These are phyloP conservation scores for Dendryphion nanum DNA, from an alignment of 2,329 filamentous ascomycete genomes.

Conservation along the genomic window DNA sequence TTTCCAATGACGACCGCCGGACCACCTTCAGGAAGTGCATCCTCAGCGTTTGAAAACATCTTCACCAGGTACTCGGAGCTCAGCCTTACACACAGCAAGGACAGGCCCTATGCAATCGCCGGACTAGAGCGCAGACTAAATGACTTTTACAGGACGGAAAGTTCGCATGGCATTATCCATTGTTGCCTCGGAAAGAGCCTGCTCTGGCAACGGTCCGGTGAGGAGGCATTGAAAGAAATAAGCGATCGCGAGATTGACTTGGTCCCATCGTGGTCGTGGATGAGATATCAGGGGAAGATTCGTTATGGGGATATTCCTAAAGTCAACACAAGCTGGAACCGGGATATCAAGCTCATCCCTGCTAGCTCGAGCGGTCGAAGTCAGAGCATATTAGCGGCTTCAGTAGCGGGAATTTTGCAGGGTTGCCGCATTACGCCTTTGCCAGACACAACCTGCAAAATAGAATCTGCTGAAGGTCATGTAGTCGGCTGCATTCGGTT, in stretches of 20 bases:
- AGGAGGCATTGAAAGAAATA: conserved; percentile 3
- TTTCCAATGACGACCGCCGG: too few relatives aligned
- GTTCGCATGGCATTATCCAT: conserved; percentile 6
- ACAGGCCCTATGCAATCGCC: conserved; percentile 6
- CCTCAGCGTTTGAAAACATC: too few relatives aligned
- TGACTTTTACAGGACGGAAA: neutral
- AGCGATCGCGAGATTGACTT: neutral
- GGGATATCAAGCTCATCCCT: too few relatives aligned
- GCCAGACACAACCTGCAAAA: too few relatives aligned
- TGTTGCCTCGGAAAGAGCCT: conserved; percentile 3
- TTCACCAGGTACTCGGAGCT: conserved; percentile 7
- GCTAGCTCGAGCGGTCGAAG: too few relatives aligned
- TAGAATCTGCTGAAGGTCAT: too few relatives aligned
- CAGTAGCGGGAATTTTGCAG: too few relatives aligned
- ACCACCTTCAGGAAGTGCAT: too few relatives aligned
- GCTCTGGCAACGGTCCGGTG: conserved; percentile 6
- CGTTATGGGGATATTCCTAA: conserved; percentile 4
- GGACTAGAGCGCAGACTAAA: conserved; percentile 7
- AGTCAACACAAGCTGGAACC: conserved; percentile 1
- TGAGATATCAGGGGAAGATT: conserved; percentile 7
- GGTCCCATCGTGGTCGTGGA: conserved; percentile 9
- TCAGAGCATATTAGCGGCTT: too few relatives aligned
- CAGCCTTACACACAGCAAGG: conserved; percentile 1
- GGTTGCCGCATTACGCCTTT: too few relatives aligned
- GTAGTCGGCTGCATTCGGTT: too few relatives aligned